Evolutionary conservation across 2,329 filamentous ascomycete species (phyloP), one percentile per base, ranked within the genome.

Genomic region (Hymenoscyphus repandus): DNA sequence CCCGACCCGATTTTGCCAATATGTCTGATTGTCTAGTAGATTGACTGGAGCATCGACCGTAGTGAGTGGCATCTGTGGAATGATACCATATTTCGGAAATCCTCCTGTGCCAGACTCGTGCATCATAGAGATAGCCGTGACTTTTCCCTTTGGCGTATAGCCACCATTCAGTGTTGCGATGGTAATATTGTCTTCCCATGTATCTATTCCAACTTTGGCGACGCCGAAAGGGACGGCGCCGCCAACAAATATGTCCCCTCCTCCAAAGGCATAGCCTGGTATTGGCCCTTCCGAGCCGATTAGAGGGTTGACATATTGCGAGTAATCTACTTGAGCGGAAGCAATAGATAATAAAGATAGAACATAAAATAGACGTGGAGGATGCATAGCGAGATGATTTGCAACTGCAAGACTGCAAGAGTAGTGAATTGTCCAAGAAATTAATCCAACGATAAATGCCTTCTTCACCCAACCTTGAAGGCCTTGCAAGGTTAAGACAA

Each of bases 81-180:
- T 71, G 4, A 80, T 69, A 0, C 79, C 79, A 51, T 82, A 83
- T 50, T 79, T 82, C 0, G 79, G 76, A 9, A 73, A 74, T 1
- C 80, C 80, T 12, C 79, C 80, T 0, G 78, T 83, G 0, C 78
- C 78, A 47, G 17, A 40, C 13, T 43, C 31, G 15, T 49, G 39
- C 17, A 43, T 41, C 38, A 49, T 43, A 2, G 72, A 74, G 55
- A 77, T 73, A 2, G 68, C 75, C 0, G 73, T 75, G 45, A 77
- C 72, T 13, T 72, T 69, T 2, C 74, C 74, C 32, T 66, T 56
- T 1, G 70, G 65, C 0, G 68, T 69, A 54, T 65, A 73, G 15
- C 70, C 69, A n/a, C 67, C 69, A 57, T 70, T 70, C 9, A 41
- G 11, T 22, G 42, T 36, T 27, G 33, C 41, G 32, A 50, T 53